Percentiles rank a stretch among this genome's conserved stretches.
phyloP scores from a whole-genome alignment of 208 protist genomes.

The Leishmania aethiopica region DNA sequence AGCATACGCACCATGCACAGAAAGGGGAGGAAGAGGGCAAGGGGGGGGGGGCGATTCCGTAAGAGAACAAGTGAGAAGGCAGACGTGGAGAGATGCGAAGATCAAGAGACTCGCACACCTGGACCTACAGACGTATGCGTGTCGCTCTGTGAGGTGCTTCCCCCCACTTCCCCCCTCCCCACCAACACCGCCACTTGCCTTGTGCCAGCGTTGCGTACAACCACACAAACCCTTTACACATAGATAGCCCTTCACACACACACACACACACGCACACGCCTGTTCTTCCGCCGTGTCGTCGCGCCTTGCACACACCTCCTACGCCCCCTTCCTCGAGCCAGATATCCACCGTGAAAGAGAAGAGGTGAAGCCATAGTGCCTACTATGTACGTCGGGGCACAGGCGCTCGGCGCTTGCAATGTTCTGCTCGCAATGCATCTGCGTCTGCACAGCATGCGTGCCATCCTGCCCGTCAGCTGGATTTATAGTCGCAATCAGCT shows the following conservation, averaged over 20 bases:
- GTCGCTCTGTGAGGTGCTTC: no score
- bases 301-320: not conserved
- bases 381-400: not conserved
- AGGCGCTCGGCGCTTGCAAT: not conserved
- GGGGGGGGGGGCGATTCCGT: not conserved
- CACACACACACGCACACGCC: no score
- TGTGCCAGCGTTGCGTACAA: not conserved
- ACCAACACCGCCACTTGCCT: not conserved
- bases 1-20: not conserved
- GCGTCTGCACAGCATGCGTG: not conserved
- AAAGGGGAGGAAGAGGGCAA: not conserved
- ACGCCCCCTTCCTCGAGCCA: not conserved
- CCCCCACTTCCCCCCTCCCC: not conserved
- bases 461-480: not conserved
- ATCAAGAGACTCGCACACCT: not conserved
- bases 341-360: slow-evolving; percentile 3
- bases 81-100: not conserved
- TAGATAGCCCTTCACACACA: not conserved
- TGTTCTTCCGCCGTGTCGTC: not conserved
- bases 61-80: not conserved
- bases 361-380: not conserved
- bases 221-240: not conserved
- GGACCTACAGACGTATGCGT: not conserved
- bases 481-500: not conserved
- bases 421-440: not conserved